Conservation (phyloP, 352 stramenopile species). For the Phytopythium aichiense region DNA sequence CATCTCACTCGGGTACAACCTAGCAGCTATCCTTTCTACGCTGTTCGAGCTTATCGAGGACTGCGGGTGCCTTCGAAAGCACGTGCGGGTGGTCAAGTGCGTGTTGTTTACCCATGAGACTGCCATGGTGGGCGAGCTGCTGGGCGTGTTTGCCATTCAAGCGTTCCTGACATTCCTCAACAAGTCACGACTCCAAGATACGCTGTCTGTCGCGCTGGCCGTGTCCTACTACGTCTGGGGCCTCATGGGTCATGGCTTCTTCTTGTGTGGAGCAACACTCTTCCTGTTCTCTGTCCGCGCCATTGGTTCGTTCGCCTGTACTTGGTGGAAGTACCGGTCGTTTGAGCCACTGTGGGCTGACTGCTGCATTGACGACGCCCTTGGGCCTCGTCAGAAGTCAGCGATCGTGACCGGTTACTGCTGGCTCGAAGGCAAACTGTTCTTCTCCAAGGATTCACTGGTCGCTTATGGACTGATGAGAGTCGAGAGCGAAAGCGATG, state of each 20-base stretch:
- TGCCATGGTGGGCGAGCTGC: constrained; percentile 12
- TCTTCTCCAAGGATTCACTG: background rate
- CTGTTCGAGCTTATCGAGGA: constrained; percentile 22
- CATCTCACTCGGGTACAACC: constrained; percentile 26
- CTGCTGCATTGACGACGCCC: constrained; percentile 16
- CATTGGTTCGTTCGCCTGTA: background rate
- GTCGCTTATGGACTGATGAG: background rate
- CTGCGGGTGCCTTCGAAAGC: constrained; percentile 7
- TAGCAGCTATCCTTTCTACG: constrained; percentile 17
- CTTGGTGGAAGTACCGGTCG: constrained; percentile 2
- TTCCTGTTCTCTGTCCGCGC: constrained; percentile 6
- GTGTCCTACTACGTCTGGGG: constrained; percentile 25
- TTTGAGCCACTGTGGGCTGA: constrained; percentile 11
- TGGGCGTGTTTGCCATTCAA: constrained; percentile 9
- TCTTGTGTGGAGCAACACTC: background rate
- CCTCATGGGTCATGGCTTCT: constrained; percentile 15
- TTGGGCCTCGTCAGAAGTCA: constrained; percentile 16
- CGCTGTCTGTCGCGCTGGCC: constrained; percentile 9
- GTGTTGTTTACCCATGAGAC: constrained; percentile 20
- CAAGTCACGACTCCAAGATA: constrained; percentile 6
- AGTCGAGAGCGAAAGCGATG: background rate
- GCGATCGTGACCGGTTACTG: constrained; percentile 13
- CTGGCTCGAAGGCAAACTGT: constrained; percentile 10
- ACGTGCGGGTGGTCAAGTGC: constrained; percentile 10
- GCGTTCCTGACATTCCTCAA: constrained; percentile 17